A percentile compares a stretch with the other conserved stretches of the same genome.
phyloP scores from a whole-genome alignment of 441 rosid genomes.

The Pelargonium fulgidum region DNA sequence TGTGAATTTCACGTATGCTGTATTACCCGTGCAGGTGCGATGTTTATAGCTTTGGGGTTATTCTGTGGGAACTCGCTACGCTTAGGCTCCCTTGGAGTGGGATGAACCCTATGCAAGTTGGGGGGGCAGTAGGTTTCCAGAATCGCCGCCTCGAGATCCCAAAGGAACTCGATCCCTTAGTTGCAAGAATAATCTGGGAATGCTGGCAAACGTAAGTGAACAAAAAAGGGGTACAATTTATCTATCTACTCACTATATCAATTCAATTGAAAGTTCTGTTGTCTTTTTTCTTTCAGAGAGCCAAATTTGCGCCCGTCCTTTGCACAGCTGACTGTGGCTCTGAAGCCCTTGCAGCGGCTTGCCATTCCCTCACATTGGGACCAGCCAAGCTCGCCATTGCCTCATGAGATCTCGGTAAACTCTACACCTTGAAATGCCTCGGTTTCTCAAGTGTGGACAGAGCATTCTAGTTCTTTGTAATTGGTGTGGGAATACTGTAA shows the following conservation, averaged over 20 bases:
- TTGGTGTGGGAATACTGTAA: conserved; percentile 9
- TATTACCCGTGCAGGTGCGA: conserved; percentile 61
- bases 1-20: conserved; percentile 7
- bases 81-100: conserved; percentile 90
- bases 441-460: conserved; percentile 37
- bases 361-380: conserved; percentile 46
- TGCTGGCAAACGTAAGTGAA: conserved; percentile 88
- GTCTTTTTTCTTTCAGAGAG: conserved; percentile 47
- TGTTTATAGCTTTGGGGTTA: conserved; percentile 93
- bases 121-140: conserved; percentile 98
- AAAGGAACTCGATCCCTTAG: conserved; percentile 85
- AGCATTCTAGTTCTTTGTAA: conserved; percentile 20
- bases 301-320: conserved; percentile 89
- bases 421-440: conserved; percentile 41
- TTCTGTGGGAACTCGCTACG: conserved; percentile 98
- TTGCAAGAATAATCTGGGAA: conserved; percentile 73
- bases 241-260: background rate
- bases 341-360: conserved; percentile 75
- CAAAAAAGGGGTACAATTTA: background rate
- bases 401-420: conserved; percentile 50
- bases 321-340: conserved; percentile 61
- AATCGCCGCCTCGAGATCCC: conserved; percentile 91
- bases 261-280: conserved; percentile 10
- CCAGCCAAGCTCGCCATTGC: conserved; percentile 40
- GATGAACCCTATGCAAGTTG: conserved; percentile 99